These are phyloP conservation scores for Kwoniella mangroviensis DNA, from an alignment of 768 basidiomycete species.

Conservation along the genomic window DNA sequence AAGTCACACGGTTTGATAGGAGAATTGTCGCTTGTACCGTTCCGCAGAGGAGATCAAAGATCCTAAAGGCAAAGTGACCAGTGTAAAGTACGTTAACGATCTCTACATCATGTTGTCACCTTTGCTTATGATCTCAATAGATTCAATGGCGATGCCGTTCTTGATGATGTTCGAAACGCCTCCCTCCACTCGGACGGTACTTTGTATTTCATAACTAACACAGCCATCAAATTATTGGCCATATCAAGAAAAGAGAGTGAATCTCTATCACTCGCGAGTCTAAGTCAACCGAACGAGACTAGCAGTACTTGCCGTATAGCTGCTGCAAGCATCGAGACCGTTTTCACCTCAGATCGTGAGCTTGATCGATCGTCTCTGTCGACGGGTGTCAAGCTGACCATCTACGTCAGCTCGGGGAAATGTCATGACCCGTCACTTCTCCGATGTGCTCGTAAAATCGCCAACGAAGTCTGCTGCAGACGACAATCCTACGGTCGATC, in stretches of 20 bases:
- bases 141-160: not conserved
- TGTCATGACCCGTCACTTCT: conserved; percentile 17
- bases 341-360: conserved; percentile 34
- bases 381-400: not conserved
- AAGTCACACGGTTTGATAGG: not conserved
- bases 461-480: not conserved
- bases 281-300: not conserved
- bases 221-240: not conserved
- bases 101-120: not conserved
- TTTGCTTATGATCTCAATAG: not conserved
- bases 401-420: conserved; percentile 28
- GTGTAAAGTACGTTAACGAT: not conserved
- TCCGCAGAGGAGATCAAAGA: not conserved
- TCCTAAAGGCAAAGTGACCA: not conserved
- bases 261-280: not conserved
- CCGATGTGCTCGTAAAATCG: not conserved
- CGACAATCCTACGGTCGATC: conserved; percentile 21
- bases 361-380: not conserved
- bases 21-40: not conserved
- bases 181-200: not conserved
- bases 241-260: not conserved
- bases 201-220: not conserved
- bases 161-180: not conserved
- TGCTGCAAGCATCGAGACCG: conserved; percentile 21
- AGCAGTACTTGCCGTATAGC: not conserved